Conservation (phyloP, 2,329 filamentous ascomycete species). For the Trichoderma citrinoviride region DNA sequence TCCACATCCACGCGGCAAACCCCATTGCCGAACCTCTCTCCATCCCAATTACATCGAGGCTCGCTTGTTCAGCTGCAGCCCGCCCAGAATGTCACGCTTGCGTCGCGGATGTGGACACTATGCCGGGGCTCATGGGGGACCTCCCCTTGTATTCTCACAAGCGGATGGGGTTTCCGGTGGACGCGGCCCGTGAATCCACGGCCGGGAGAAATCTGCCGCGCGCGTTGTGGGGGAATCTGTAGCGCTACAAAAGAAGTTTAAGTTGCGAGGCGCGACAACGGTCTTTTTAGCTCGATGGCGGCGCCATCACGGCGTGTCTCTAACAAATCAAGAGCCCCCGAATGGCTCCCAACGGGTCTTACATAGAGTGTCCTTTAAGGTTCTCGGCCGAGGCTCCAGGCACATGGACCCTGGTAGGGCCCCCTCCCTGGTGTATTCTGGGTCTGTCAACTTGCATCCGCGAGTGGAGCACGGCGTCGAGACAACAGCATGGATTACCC, state of each 20-base stretch:
- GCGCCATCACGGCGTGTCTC: neutral
- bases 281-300: neutral
- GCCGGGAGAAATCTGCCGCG: neutral
- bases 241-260: constrained; percentile 1
- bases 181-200: neutral
- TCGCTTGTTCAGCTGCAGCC: neutral
- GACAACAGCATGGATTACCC: neutral
- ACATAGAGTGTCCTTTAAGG: too few species aligned
- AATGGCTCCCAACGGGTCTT: too few species aligned
- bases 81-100: neutral
- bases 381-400: neutral
- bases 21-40: neutral
- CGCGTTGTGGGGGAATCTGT: neutral
- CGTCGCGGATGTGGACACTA: neutral
- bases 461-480: neutral
- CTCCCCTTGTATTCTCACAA: neutral
- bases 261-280: neutral
- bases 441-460: neutral
- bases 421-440: neutral
- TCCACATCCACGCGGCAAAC: neutral
- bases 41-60: neutral
- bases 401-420: neutral
- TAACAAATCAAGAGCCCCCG: too few species aligned
- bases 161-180: neutral
- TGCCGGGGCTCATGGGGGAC: neutral